Percentiles rank a stretch among this genome's conserved stretches.
phyloP scores from a whole-genome alignment of 148 eudicot genomes.

The Talinum fruticosum region DNA sequence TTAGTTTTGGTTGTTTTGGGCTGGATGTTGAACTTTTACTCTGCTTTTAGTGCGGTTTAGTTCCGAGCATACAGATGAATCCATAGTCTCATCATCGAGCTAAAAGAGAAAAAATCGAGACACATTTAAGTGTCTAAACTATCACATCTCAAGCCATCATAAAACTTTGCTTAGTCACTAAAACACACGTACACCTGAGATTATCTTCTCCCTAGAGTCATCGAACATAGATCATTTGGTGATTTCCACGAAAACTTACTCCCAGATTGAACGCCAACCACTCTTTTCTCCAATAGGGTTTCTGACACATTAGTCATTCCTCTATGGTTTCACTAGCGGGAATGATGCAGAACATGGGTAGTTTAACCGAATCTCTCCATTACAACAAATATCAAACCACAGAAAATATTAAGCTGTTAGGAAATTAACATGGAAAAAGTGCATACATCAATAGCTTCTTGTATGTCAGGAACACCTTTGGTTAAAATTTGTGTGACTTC shows the following conservation, averaged over 20 bases:
- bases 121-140: not conserved
- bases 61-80: no score
- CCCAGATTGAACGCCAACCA: not conserved
- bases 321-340: not conserved
- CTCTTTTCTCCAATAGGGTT: not conserved
- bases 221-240: not conserved
- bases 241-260: not conserved
- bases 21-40: no score
- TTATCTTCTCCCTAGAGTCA: not conserved
- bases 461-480: conserved; percentile 85
- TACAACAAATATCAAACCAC: not conserved
- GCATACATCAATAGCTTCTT: conserved; percentile 95
- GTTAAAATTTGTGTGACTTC: conserved; percentile 82
- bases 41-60: no score
- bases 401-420: not conserved
- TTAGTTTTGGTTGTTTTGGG: no score
- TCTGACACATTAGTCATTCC: no score
- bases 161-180: not conserved
- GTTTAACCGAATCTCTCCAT: no score
- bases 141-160: not conserved
- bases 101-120: no score
- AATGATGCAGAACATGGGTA: no score
- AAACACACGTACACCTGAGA: not conserved
- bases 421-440: conserved; percentile 17
- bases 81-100: no score